phyloP scores from a whole-genome alignment of 1,139 yeast species.

The Yamadazyma siamensis region DNA sequence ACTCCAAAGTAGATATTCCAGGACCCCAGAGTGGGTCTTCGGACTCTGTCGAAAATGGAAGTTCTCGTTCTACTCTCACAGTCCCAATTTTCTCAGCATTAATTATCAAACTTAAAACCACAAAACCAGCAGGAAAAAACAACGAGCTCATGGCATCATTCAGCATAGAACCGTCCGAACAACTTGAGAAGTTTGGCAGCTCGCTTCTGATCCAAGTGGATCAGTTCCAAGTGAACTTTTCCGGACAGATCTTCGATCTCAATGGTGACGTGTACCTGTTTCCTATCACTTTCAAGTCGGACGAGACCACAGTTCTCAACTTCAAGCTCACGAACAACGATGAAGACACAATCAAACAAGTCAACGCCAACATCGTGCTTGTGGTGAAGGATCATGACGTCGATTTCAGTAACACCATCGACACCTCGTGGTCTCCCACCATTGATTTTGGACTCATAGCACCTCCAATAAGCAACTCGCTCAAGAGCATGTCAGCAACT shows the following conservation, averaged over 20 bases:
- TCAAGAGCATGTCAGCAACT: slow-evolving; percentile 18
- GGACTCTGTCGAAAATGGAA: not conserved
- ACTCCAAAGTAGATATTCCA: slow-evolving; percentile 1
- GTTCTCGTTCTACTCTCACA: not conserved
- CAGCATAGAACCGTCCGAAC: slow-evolving; percentile 54
- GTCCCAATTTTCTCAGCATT: slow-evolving; percentile 25
- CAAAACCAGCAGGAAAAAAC: slow-evolving; percentile 55
- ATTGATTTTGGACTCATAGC: slow-evolving; percentile 54
- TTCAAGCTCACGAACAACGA: slow-evolving; percentile 41
- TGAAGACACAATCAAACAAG: slow-evolving; percentile 23
- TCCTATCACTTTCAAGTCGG: slow-evolving; percentile 28
- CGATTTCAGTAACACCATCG: slow-evolving; percentile 30
- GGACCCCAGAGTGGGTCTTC: too few species aligned
- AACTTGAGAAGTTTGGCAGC: slow-evolving; percentile 21
- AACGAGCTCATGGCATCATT: slow-evolving; percentile 51
- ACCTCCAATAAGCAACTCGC: slow-evolving; percentile 42
- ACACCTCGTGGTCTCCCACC: slow-evolving; percentile 59
- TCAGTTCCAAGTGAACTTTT: slow-evolving; percentile 29
- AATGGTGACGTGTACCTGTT: slow-evolving; percentile 23
- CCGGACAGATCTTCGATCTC: slow-evolving; percentile 29
- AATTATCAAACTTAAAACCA: slow-evolving; percentile 54
- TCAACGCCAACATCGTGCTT: slow-evolving; percentile 27
- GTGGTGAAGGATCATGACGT: slow-evolving; percentile 6
- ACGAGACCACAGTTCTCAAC: slow-evolving; percentile 39
- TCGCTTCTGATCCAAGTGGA: slow-evolving; percentile 7